phyloP scores from a whole-genome alignment of 2,329 filamentous ascomycete genomes.

The Fusarium neocosmosporiellum region DNA sequence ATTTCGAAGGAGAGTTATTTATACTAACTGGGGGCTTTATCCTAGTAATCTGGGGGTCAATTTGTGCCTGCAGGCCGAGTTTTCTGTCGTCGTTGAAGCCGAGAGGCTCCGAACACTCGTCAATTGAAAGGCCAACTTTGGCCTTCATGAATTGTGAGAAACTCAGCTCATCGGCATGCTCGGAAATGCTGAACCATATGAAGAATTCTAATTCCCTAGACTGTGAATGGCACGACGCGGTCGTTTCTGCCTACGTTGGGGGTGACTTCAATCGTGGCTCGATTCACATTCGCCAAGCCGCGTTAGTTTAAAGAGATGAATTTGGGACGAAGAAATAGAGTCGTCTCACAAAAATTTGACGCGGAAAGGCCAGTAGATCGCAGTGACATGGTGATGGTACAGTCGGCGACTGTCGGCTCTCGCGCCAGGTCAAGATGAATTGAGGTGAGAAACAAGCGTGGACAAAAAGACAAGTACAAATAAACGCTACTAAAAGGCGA shows the following conservation, averaged over 20 bases:
- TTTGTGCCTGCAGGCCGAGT: not conserved
- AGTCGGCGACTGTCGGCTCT: not conserved
- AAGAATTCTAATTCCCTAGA: not conserved
- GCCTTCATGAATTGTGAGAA: not conserved
- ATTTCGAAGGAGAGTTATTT: not conserved
- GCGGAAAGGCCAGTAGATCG: not conserved
- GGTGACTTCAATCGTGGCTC: not conserved
- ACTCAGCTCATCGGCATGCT: accelerated
- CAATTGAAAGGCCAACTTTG: not conserved
- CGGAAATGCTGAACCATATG: not conserved
- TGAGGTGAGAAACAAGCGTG: not conserved
- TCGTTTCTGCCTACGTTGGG: not conserved
- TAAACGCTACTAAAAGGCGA: not conserved
- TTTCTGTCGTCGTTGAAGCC: not conserved
- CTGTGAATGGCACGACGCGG: not conserved
- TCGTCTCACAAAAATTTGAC: not conserved
- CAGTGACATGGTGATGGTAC: not conserved
- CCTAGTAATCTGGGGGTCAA: not conserved
- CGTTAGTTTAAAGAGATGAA: not conserved
- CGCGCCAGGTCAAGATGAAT: not conserved
- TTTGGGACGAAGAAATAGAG: not conserved
- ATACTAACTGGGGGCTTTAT: not conserved
- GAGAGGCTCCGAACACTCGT: not conserved
- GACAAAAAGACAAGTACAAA: not conserved
- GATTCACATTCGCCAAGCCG: not conserved